Percentiles rank a stretch among this genome's conserved stretches.
Evolutionary conservation across 768 basidiomycete genomes (phyloP).

Genomic region (Hemileccinum impolitum): DNA sequence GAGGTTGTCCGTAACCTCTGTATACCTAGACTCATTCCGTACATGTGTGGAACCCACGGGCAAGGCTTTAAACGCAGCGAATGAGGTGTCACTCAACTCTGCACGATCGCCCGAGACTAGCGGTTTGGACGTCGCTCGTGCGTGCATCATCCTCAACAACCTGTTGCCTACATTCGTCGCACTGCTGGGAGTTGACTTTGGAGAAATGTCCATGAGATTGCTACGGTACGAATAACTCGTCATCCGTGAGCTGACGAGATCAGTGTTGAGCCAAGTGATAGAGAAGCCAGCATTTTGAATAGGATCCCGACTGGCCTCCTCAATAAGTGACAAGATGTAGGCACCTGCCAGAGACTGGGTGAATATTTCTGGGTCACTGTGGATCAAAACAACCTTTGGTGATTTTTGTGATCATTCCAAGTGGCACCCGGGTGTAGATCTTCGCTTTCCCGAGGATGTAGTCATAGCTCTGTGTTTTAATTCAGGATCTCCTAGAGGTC

Average conservation of each 20-base stretch:
- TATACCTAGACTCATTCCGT: conserved; percentile 43
- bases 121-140: conserved; percentile 19
- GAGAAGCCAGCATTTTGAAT: conserved; percentile 86
- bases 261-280: conserved; percentile 70
- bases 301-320: conserved; percentile 87
- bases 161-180: conserved; percentile 8
- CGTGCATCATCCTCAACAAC: conserved; percentile 30
- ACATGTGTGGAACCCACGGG: conserved; percentile 61
- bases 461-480: conserved; percentile 71
- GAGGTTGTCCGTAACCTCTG: conserved; percentile 60
- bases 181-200: neutral
- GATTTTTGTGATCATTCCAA: conserved; percentile 73
- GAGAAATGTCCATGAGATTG: conserved; percentile 36
- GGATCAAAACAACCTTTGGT: conserved; percentile 58
- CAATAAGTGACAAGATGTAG: conserved; percentile 91
- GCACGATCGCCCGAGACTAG: conserved; percentile 35
- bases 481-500: conserved; percentile 1
- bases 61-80: conserved; percentile 77
- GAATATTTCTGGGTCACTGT: neutral
- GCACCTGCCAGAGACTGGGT: conserved; percentile 52
- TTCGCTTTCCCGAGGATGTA: conserved; percentile 92
- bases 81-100: conserved; percentile 40
- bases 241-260: conserved; percentile 66
- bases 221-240: conserved; percentile 88
- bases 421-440: conserved; percentile 83